Evolutionary conservation across 108 stramenopile species (phyloP).

Genomic region (Nitzschia palea): DNA sequence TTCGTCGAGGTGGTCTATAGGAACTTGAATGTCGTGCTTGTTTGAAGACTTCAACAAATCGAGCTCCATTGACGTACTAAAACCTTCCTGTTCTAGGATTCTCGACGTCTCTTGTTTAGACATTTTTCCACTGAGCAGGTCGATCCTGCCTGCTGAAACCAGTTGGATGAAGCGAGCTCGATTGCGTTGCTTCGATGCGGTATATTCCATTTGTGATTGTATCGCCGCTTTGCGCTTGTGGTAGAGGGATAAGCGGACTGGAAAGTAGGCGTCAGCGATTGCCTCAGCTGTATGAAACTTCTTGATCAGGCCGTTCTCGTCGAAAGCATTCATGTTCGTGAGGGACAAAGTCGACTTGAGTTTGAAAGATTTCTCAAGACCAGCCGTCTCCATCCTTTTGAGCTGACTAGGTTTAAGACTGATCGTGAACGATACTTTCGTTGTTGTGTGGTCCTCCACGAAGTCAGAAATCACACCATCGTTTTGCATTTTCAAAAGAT

Average conservation of each 20-base stretch:
- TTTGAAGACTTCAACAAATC: slow-evolving; percentile 57
- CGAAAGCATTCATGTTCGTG: slow-evolving; percentile 94
- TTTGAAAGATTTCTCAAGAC: slow-evolving; percentile 66
- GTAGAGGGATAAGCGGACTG: slow-evolving; percentile 72
- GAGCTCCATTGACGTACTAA: slow-evolving; percentile 54
- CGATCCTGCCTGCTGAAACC: slow-evolving; percentile 65
- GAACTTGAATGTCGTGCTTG: too few species aligned
- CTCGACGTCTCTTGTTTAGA: slow-evolving; percentile 70
- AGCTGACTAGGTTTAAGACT: slow-evolving; percentile 55
- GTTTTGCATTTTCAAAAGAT: slow-evolving; percentile 62
- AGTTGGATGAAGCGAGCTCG: slow-evolving; percentile 81
- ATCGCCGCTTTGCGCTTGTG: slow-evolving; percentile 71
- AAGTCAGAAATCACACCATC: slow-evolving; percentile 63
- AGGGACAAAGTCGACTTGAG: slow-evolving; percentile 56
- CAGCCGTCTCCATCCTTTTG: slow-evolving; percentile 40
- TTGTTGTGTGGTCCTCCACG: slow-evolving; percentile 85
- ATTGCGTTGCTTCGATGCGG: slow-evolving; percentile 59
- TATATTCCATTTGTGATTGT: slow-evolving; percentile 65
- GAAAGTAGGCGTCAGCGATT: slow-evolving; percentile 82
- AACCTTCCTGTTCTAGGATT: slow-evolving; percentile 60
- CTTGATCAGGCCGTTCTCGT: slow-evolving; percentile 52
- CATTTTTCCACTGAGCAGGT: slow-evolving; percentile 62
- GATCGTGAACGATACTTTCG: slow-evolving; percentile 73
- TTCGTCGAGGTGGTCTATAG: too few species aligned
- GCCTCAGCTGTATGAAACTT: slow-evolving; percentile 63